Conservation (phyloP, 495 filamentous ascomycete species). For the Xylaria castorea region DNA sequence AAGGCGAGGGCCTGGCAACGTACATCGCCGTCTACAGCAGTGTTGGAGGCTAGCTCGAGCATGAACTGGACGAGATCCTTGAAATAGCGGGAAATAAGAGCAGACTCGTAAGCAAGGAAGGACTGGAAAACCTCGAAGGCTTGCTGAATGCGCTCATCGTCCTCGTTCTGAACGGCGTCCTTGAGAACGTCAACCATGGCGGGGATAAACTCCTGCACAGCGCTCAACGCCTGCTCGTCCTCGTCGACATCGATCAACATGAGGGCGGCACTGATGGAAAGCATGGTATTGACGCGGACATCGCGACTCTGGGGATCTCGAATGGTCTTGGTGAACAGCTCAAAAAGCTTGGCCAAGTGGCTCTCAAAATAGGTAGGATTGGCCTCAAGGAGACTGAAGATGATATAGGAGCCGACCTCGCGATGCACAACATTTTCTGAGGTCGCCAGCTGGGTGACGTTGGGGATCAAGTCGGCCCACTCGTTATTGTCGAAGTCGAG, state of each 20-base stretch:
- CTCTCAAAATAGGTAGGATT: conserved; percentile 80
- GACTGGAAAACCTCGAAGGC: conserved; percentile 98
- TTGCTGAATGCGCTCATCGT: conserved; percentile 86
- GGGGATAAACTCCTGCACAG: conserved; percentile 80
- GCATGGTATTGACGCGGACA: conserved; percentile 92
- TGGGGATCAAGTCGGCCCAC: conserved; percentile 81
- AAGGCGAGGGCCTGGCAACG: conserved; percentile 90
- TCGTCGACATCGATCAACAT: conserved; percentile 88
- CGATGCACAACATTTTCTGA: conserved; percentile 77
- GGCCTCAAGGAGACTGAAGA: conserved; percentile 87
- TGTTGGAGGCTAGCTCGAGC: conserved; percentile 82
- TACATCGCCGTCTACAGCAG: conserved; percentile 77
- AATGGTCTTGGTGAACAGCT: conserved; percentile 86
- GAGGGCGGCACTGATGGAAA: conserved; percentile 87
- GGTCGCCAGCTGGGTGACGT: conserved; percentile 74
- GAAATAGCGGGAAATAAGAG: conserved; percentile 84
- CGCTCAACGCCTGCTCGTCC: conserved; percentile 70
- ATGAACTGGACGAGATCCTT: conserved; percentile 92
- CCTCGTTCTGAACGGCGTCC: conserved; percentile 72
- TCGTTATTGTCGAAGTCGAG: conserved; percentile 85
- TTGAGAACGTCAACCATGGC: conserved; percentile 90
- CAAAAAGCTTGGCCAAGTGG: conserved; percentile 77
- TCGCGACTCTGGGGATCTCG: conserved; percentile 87
- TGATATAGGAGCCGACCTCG: conserved; percentile 89
- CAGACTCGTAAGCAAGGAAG: conserved; percentile 84